A percentile compares a stretch with the other conserved stretches of the same genome.
These are phyloP conservation scores for Lactarius evosmus DNA, from an alignment of 768 basidiomycete genomes.

Conservation along the genomic window DNA sequence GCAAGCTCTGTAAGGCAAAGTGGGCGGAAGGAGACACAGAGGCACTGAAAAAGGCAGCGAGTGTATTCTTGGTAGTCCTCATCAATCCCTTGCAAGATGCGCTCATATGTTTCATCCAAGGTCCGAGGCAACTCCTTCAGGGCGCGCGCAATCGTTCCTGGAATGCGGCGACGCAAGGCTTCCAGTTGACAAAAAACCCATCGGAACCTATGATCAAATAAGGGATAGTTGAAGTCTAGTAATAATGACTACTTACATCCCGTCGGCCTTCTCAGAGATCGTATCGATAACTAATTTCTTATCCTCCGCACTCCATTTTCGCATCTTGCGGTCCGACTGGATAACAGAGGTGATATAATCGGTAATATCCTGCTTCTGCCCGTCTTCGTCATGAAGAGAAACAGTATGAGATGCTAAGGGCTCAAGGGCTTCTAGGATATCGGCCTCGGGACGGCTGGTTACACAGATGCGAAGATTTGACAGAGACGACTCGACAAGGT, in stretches of 20 bases:
- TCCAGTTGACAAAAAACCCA: conserved; percentile 9
- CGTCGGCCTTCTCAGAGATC: not conserved
- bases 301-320: not conserved
- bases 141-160: not conserved
- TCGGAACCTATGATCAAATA: not conserved
- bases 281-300: not conserved
- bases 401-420: not conserved
- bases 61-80: not conserved
- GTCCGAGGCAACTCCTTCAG: conserved; percentile 1
- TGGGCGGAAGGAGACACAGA: not conserved
- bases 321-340: not conserved
- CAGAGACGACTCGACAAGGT: not conserved
- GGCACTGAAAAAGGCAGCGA: not conserved
- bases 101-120: not conserved
- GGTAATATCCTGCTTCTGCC: not conserved
- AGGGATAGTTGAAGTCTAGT: not conserved
- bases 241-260: not conserved
- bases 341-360: not conserved
- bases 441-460: conserved; percentile 4
- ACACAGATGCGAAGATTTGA: not conserved
- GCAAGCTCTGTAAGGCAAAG: conserved; percentile 15
- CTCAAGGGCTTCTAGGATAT: not conserved
- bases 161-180: not conserved
- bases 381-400: not conserved
- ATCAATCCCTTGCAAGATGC: not conserved